A percentile compares a stretch with the other conserved stretches of the same genome.
Conservation (phyloP, 495 filamentous ascomycete species). For the Penicillium simplicissimum region DNA sequence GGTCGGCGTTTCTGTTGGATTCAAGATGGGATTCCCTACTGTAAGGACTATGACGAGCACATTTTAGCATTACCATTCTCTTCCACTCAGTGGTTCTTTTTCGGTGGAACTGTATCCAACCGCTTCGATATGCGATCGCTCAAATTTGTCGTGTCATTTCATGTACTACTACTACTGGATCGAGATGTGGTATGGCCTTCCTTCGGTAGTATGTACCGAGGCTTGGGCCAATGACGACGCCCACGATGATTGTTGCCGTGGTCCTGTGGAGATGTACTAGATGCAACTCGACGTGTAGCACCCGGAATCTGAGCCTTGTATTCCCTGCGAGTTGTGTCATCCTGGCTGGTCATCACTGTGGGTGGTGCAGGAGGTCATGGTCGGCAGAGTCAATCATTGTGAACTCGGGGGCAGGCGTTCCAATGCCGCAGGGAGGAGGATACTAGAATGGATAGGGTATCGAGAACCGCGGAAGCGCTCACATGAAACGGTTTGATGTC, state of each 20-base stretch:
- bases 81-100: neutral
- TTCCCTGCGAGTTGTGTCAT: neutral
- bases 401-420: neutral
- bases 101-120: neutral
- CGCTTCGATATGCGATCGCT: neutral
- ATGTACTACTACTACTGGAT: neutral
- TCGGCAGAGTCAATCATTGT: neutral
- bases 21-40: neutral
- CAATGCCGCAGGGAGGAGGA: too few species aligned
- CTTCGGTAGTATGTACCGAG: neutral
- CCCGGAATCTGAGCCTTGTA: neutral
- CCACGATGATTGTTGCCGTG: neutral
- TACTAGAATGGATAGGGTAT: neutral
- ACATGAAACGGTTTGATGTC: neutral
- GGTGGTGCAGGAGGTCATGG: neutral
- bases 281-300: neutral
- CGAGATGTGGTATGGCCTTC: neutral
- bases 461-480: neutral
- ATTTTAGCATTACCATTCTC: constrained; percentile 1
- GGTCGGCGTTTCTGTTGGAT: neutral
- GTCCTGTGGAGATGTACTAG: too few species aligned
- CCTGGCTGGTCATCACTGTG: neutral
- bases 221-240: neutral
- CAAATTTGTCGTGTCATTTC: neutral
- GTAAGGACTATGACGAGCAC: neutral